Evolutionary conservation across 176 grass and related monocot genomes (phyloP), one percentile per base, ranked within the genome.

Genomic region (Carex scoparia): DNA sequence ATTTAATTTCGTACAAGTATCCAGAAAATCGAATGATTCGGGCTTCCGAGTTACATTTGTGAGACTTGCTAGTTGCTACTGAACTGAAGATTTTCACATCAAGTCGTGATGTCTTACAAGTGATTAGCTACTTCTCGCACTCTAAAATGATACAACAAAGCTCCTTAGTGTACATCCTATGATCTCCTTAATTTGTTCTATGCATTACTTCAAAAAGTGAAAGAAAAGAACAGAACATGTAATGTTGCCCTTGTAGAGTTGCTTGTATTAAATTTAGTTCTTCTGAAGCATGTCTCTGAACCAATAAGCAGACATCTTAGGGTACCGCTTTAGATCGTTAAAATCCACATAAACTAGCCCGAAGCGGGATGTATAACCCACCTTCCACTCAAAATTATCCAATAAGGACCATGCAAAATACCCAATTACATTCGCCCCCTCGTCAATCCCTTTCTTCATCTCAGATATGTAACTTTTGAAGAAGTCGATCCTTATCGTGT

Each of bases 361-460:
- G 2, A 96, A 96, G 33, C 89, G 92, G 46, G 91, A 96, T 0
- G 94, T 93, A 85, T 93, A 96, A 10, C 94, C 94, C 18, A 90
- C 84, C 58, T 89, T 85, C 94, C 91, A 96, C 82, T 94, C 92
- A 28, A 94, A 94, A 86, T 94, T 97, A 84, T 97, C 94, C 9
- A 97, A 88, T 14, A 97, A 87, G 46, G 94, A 97, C 94, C 91
- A 94, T 0, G 92, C 88, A 19, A 97, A 94, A 59, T 97, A 97
- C 37, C 55, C 94, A 0, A 94, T 79, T 69, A 97, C 90, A 28
- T 90, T 89, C 0, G 88, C 88, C 1, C 92, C 92, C 1, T 90
- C 90, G 2, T 97, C 94, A n/a, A 90, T 94, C 10, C 71, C 91
- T 65, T 84, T 88, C 73, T 94, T 94, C 85, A 97, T 84, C 38